Evolutionary conservation across 495 filamentous ascomycete genomes (phyloP), one percentile per base, ranked within the genome.

Genomic region (Talaromyces proteolyticus): DNA sequence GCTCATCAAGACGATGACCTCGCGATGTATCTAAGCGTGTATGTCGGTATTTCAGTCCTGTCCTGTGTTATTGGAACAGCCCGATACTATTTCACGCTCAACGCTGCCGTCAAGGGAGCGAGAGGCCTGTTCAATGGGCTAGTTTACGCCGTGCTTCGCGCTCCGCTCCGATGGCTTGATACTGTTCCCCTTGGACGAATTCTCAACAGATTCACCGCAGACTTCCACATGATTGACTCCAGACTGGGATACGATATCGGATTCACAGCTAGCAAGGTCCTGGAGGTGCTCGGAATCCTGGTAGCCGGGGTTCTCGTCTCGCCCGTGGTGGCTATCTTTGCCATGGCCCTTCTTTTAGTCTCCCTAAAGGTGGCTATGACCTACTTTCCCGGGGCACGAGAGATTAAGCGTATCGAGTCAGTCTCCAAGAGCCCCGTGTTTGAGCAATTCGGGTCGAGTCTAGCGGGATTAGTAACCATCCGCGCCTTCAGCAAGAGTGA

Each of bases 171-270:
- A 42, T 94, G 87, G 85, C 70, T 92, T 10, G 89, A 94, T 60
- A 92, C 87, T 0, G 84, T 89, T 0, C 89, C 89, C 0, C 66
- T 88, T 0, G 89, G 89, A 2, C 79, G 87, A 20, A 81, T 92
- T 29, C 61, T 92, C 3, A 94, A 93, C 61, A 76, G 89, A 5
- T 91, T 92, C 50, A 88, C 87, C 0, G 75, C 85, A 4, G 89
- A 93, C 56, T 91, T 93, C 57, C 75, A 79, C 53, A 74, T 76
- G 2, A 72, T 91, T 23, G 88, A 92, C 60, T 81, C 78, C 1
- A 73, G 75, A 17, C 63, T 91, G 12, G 75, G 78, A 1, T 73
- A 75, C 43, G 79, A 85, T 25, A 41, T 89, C 24, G 72, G 69
- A 0, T 82, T 79, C 49, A 64, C 80, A 2, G 60, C 76, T 6